A percentile compares a stretch with the other conserved stretches of the same genome.
phyloP scores from a whole-genome alignment of 164 flowering plant genomes.

The Chimonanthus salicifolius region DNA sequence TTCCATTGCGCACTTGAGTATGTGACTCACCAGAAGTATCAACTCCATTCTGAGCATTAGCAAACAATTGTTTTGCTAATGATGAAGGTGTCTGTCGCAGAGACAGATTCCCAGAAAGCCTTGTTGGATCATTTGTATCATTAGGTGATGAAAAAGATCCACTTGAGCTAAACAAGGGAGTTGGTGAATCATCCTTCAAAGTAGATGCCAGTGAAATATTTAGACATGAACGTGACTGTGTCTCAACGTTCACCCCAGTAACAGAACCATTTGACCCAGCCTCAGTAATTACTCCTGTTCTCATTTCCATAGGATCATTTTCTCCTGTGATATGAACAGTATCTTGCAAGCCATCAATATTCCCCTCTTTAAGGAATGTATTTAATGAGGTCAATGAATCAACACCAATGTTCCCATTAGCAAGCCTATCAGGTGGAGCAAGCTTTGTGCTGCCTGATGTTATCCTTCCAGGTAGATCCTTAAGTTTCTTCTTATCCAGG shows the following conservation, averaged over 20 bases:
- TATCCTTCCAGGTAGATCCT: slow-evolving; percentile 39
- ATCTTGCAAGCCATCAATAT: slow-evolving; percentile 14
- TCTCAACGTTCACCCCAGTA: slow-evolving; percentile 37
- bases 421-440: slow-evolving; percentile 31
- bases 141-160: slow-evolving; percentile 30
- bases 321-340: slow-evolving; percentile 7
- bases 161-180: slow-evolving; percentile 30
- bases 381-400: slow-evolving; percentile 9
- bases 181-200: slow-evolving; percentile 41
- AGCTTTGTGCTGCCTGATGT: slow-evolving; percentile 35
- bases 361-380: slow-evolving; percentile 12
- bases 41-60: slow-evolving; percentile 30
- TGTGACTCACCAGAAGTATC: slow-evolving; percentile 42
- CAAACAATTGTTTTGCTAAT: slow-evolving; percentile 29
- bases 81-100: slow-evolving; percentile 31
- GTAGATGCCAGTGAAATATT: slow-evolving; percentile 28
- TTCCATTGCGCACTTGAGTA: slow-evolving; percentile 41
- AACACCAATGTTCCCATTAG: slow-evolving; percentile 44
- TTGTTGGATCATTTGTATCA: slow-evolving; percentile 34
- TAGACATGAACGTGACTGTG: slow-evolving; percentile 29
- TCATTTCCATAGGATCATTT: slow-evolving; percentile 12
- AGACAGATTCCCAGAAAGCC: slow-evolving; percentile 30
- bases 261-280: slow-evolving; percentile 16
- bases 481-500: slow-evolving; percentile 38
- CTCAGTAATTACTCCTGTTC: slow-evolving; percentile 16